Base-by-base conservation (phyloP, 2,329 filamentous ascomycete genomes). In the Claviceps maximensis region DNA sequence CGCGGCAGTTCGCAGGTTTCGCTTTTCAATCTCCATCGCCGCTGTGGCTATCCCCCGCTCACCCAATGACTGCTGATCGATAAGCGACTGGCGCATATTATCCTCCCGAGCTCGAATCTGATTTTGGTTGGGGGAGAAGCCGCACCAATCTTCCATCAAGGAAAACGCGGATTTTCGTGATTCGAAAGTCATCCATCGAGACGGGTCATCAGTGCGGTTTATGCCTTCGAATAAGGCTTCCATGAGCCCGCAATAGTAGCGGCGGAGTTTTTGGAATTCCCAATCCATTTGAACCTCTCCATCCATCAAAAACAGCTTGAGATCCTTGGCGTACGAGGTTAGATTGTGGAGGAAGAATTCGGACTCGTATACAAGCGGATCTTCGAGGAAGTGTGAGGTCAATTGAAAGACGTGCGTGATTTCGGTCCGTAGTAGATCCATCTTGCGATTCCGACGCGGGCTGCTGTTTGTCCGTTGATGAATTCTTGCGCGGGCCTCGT, bases 111-210 rank as follows among this genome's bases (percentile, higher is more conserved):
- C 83, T 5, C 84, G 80, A 42, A 95, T 87, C 58, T 94, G 87
- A 15, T 73, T 76, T 64, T 94, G 89, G 58, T 96, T 95, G 0
- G 90, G 89, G 8, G 90, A 95, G 66, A 94, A 96, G 2, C 93
- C 93, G 65, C 93, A 98, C 94, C 94, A 98, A 58, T 97, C 91
- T 68, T 98, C 93, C 90, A 98, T 97, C 48, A 98, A 72, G 0
- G 90, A 84, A 64, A 98, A 98, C 0, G 91, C 87, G 5, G 93
- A 96, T 65, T 96, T 95, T 42, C 94, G 79, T 13, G 90, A 88
- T 66, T 98, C 93, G 63, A 98, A 98, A 0, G 93, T 90, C 81
- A 98, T 93, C 91, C 93, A 98, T 33, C 89, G 80, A 4, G 88
- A 84, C 1, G 89, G 86, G 55, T 96, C 88, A 56, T 83, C 83